phyloP scores from a whole-genome alignment of 139 green algal species.

The Diplosphaera chodatii region DNA sequence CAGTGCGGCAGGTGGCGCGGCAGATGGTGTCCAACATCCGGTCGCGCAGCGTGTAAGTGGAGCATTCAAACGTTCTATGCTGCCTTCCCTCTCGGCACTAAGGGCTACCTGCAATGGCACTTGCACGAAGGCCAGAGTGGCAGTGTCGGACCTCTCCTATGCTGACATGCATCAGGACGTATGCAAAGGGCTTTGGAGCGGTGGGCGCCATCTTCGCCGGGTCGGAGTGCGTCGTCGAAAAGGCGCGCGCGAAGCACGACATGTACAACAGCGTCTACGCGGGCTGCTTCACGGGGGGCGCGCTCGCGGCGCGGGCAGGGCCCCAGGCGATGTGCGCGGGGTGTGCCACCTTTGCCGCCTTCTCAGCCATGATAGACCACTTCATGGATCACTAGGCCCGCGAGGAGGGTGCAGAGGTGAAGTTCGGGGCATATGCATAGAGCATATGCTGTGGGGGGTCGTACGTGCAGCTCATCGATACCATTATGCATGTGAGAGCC shows the following conservation, averaged over 20 bases:
- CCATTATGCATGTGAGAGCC: too few species aligned
- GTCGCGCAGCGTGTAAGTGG: conserved; percentile 40
- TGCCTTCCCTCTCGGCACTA: too few species aligned
- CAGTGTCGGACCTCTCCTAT: too few species aligned
- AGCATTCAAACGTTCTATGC: too few species aligned
- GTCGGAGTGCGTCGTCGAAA: conserved; percentile 93
- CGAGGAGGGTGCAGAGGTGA: too few species aligned
- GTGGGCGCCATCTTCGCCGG: conserved; percentile 88
- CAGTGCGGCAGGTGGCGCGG: conserved; percentile 27
- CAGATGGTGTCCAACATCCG: conserved; percentile 30
- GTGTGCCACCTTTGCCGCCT: conserved; percentile 84
- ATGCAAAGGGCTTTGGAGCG: conserved; percentile 86
- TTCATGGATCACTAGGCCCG: conserved; percentile 65
- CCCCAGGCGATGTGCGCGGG: conserved; percentile 83
- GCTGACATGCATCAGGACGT: conserved; percentile 47
- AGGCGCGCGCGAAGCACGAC: conserved; percentile 85
- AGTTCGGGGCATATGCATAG: too few species aligned
- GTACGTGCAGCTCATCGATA: too few species aligned
- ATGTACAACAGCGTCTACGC: conserved; percentile 80
- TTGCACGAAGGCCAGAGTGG: too few species aligned
- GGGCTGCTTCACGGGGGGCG: conserved; percentile 82
- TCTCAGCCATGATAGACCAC: conserved; percentile 79
- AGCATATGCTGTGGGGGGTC: too few species aligned
- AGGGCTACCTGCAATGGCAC: too few species aligned
- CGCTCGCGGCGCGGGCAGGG: conserved; percentile 66